A percentile compares a stretch with the other conserved stretches of the same genome.
Evolutionary conservation across 2,329 filamentous ascomycete genomes (phyloP).

Genomic region (Cercospora sp.): DNA sequence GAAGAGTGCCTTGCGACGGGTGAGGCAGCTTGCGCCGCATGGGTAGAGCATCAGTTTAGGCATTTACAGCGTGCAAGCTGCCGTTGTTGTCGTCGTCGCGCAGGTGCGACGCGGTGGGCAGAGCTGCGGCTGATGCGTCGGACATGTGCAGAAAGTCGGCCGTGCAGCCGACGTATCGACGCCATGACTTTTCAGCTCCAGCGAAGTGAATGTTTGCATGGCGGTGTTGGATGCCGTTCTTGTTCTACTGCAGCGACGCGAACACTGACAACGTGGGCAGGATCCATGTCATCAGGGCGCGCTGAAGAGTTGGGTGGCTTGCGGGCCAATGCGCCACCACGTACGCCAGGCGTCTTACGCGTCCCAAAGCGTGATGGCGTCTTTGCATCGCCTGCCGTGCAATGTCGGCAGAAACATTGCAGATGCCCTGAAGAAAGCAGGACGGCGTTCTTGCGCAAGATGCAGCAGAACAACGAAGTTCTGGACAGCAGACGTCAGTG

Average conservation of each 20-base stretch:
- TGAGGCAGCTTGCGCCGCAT: neutral
- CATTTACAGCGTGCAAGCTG: neutral
- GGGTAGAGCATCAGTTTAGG: neutral
- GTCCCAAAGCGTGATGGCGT: neutral
- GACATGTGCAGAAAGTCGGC: no score
- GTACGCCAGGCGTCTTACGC: constrained; percentile 5
- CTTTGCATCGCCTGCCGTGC: no score
- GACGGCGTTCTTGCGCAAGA: neutral
- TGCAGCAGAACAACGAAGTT: neutral
- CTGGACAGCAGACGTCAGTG: neutral
- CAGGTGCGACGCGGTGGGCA: neutral
- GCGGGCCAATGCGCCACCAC: neutral
- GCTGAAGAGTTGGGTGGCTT: constrained; percentile 10
- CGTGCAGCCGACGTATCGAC: no score
- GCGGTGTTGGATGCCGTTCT: no score
- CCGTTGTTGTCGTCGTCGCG: neutral
- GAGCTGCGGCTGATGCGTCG: neutral
- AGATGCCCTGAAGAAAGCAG: neutral
- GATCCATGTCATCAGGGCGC: neutral
- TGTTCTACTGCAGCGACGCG: neutral
- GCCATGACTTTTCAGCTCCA: no score
- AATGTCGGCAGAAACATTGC: no score
- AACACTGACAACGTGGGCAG: neutral
- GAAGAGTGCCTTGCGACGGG: neutral
- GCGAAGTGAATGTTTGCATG: no score